These are phyloP conservation scores for Huntiella decipiens DNA, from an alignment of 2,329 filamentous ascomycete genomes.

Conservation along the genomic window DNA sequence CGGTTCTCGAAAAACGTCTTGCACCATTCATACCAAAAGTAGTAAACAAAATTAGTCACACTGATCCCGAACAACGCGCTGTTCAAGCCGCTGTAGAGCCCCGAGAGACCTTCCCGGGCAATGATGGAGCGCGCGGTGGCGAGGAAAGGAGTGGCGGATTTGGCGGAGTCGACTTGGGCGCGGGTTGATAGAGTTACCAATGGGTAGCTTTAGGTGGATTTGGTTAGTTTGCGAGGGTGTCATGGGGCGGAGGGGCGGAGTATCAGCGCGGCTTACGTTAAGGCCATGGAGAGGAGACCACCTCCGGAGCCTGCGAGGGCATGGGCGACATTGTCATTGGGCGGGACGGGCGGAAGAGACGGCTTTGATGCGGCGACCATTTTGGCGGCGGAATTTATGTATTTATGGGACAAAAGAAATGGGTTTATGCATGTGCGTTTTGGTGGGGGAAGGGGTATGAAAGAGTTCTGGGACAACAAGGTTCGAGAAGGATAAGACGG, in stretches of 20 bases:
- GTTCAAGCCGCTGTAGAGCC: slow-evolving; percentile 83
- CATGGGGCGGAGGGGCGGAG: background rate
- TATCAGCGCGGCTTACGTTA: slow-evolving; percentile 46
- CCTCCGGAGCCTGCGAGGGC: slow-evolving; percentile 84
- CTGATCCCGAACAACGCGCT: slow-evolving; percentile 93
- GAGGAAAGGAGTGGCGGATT: slow-evolving; percentile 67
- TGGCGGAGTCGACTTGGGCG: slow-evolving; percentile 92
- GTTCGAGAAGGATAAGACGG: too few relatives aligned
- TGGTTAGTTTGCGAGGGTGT: background rate
- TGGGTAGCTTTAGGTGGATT: slow-evolving; percentile 48
- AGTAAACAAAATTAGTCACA: slow-evolving; percentile 98
- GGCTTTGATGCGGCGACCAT: slow-evolving; percentile 32
- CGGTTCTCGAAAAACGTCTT: slow-evolving; percentile 68
- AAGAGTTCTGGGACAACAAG: too few relatives aligned
- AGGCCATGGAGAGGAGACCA: slow-evolving; percentile 82
- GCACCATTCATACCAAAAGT: slow-evolving; percentile 99
- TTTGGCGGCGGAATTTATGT: slow-evolving; percentile 6
- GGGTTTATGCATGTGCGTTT: too few relatives aligned
- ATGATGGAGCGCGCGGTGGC: slow-evolving; percentile 73
- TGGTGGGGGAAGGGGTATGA: too few relatives aligned
- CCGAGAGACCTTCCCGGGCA: slow-evolving; percentile 71
- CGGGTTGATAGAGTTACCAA: slow-evolving; percentile 94
- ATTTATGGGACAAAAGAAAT: too few relatives aligned
- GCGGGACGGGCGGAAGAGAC: slow-evolving; percentile 36
- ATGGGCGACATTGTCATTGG: slow-evolving; percentile 93